phyloP scores from a whole-genome alignment of 805 yeast species.

The Yarrowia hollandica region DNA sequence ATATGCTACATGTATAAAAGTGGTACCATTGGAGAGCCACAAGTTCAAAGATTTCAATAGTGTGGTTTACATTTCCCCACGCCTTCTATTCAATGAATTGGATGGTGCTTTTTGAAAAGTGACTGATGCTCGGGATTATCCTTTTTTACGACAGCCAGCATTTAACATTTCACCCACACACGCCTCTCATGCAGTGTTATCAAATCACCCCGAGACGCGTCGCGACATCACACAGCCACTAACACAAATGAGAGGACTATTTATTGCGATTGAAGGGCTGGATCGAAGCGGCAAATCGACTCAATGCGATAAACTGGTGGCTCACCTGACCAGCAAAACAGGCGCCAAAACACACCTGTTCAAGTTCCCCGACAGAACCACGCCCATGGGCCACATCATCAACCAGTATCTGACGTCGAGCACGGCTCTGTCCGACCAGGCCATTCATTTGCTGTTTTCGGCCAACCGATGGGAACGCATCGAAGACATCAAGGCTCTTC shows the following conservation, averaged over 20 bases:
- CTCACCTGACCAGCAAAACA: conserved; percentile 34
- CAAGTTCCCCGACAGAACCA: conserved; percentile 87
- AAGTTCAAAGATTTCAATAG: too few relatives aligned
- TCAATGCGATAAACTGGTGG: conserved; percentile 54
- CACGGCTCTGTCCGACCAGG: conserved; percentile 64
- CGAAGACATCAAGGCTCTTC: conserved; percentile 46
- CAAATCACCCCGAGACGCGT: too few relatives aligned
- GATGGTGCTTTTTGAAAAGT: too few relatives aligned
- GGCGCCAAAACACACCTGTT: conserved; percentile 48
- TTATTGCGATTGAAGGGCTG: conserved; percentile 86
- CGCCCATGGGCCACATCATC: conserved; percentile 77
- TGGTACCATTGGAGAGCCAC: too few relatives aligned
- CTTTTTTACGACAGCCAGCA: too few relatives aligned
- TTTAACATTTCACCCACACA: too few relatives aligned
- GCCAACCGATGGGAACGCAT: conserved; percentile 93
- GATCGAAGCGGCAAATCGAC: conserved; percentile 96
- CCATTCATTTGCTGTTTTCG: conserved; percentile 83
- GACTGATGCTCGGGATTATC: too few relatives aligned
- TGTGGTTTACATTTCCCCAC: too few relatives aligned
- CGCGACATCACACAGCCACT: neutral
- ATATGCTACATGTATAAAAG: too few relatives aligned
- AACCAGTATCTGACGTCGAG: conserved; percentile 59
- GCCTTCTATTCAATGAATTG: too few relatives aligned
- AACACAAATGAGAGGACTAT: conserved; percentile 66
- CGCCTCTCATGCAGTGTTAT: too few relatives aligned